Evolutionary conservation across 2,329 filamentous ascomycete genomes (phyloP).

Genomic region (Truncatella angustata): DNA sequence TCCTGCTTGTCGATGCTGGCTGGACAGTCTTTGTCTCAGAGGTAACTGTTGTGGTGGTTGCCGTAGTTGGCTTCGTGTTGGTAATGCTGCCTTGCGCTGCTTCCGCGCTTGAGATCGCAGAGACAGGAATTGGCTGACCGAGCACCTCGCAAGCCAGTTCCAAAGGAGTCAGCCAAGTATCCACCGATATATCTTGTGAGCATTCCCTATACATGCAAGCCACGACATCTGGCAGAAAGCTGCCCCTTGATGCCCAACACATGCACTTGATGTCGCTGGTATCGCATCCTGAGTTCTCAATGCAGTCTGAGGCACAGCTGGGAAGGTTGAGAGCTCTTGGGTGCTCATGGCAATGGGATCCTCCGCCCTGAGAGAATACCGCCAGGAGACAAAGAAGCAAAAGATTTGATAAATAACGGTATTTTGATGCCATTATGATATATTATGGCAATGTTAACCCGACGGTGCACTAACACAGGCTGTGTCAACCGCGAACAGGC

Average conservation of each 20-base stretch:
- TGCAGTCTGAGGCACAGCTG: conserved; percentile 34
- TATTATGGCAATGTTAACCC: neutral
- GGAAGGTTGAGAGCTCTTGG: conserved; percentile 13
- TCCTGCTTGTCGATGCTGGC: neutral
- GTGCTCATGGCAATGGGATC: neutral
- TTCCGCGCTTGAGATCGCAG: conserved; percentile 32
- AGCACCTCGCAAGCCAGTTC: conserved; percentile 30
- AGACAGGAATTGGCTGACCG: conserved; percentile 26
- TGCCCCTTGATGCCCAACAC: conserved; percentile 31
- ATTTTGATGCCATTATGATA: neutral
- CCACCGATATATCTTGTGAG: conserved; percentile 28
- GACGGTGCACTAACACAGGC: neutral
- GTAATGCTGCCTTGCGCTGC: conserved; percentile 18
- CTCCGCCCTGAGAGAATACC: neutral
- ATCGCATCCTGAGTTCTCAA: conserved; percentile 31
- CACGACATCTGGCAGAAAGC: conserved; percentile 34
- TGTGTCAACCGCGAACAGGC: neutral
- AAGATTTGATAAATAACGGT: neutral
- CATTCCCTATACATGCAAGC: conserved; percentile 39
- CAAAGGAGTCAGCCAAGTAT: conserved; percentile 31
- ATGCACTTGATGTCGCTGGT: conserved; percentile 32
- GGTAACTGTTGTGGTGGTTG: conserved; percentile 15
- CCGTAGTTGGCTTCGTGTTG: conserved; percentile 16
- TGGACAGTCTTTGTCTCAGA: neutral
- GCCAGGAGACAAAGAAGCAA: neutral